Evolutionary conservation across 805 yeast genomes (phyloP), one percentile per base, ranked within the genome.

Genomic region (Yarrowia sp.): DNA sequence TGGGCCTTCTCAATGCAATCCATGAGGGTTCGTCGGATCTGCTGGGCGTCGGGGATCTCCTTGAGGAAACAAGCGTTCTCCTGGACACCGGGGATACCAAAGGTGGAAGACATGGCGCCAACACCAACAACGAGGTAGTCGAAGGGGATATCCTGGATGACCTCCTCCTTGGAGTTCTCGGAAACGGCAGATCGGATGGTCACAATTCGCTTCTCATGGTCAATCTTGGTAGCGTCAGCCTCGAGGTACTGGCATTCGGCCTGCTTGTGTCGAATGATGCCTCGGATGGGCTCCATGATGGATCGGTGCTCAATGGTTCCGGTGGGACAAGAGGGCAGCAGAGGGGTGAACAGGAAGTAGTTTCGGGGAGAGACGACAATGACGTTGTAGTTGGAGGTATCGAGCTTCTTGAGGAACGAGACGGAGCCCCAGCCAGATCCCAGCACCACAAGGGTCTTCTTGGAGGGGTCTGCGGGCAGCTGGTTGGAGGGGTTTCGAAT

Each of bases 351-450:
- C 74, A 93, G 83, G 81, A 93, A 92, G 83, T 91, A 94, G 83
- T 93, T 94, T 82, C 98, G 87, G 70, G 98, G 98, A 49, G 97
- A 91, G 56, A 93, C 90, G 68, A 93, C 87, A 61, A 92, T 87
- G 63, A 93, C 97, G 76, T 94, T 91, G 81, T 92, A 93, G 77
- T 88, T 82, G 58, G 93, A 82, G 49, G 97, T 89, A 77, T 93
- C 97, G 77, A 93, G 82, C 76, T 87, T 85, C 81, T 91, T 91
- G 79, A 93, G 83, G 70, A 92, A 80, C 8, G 97, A 87, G 66
- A 93, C 88, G 13, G 96, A 86, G 70, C 97, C 98, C 98, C 98
- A 93, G 67, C 98, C 98, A 24, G 97, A 76, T 86, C 85, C 79
- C 84, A 80, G 77, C 39, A 80, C 87, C 66, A 94, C 95, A 74